Evolutionary conservation across 306 rosid genomes (phyloP), one percentile per base, ranked within the genome.

Genomic region (Vigna mungo): DNA sequence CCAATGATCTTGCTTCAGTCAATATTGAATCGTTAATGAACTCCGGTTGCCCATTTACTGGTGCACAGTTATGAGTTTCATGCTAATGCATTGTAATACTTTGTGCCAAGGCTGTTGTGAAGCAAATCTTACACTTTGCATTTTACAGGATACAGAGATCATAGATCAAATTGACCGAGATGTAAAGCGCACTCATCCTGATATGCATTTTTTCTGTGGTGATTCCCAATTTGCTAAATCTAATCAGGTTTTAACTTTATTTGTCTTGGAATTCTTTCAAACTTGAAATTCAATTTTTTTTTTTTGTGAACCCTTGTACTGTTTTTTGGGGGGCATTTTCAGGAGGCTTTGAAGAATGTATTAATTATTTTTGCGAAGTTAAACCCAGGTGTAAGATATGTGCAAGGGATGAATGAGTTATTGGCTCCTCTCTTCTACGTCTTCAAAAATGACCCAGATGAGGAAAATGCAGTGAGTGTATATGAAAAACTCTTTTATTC

Each of bases 161-260:
- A 89, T 96, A 72, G 98, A 96, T 70, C 99, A 96, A 87, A 92
- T 96, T 73, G 99, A 96, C 75, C 87, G 99, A 83, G 99, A 96
- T 80, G 99, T 96, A 63, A 92, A 79, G 87, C 99, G 99, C 58
- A 96, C 99, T 79, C 99, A 96, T 87, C 99, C 99, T 64, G 99
- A 96, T 81, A 80, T 96, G 94, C 93, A 88, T 83, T 96, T 96
- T 78, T 96, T 96, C 85, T 96, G 90, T 4, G 97, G 97, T 27
- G 98, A 96, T 87, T 87, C 96, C 4, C 78, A 86, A 47, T 89
- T 89, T 84, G 98, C 98, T 78, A 92, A 92, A 83, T 86, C 94
- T 23, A 96, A 88, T 83, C 99, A 89, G 96, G 99, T 92, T 34
- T 47, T 48, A 41, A 63, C 77, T 84, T 75, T 47, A 51, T 77